Conservation (phyloP, 257 asterid genomes). For the Solanum sitiens region DNA sequence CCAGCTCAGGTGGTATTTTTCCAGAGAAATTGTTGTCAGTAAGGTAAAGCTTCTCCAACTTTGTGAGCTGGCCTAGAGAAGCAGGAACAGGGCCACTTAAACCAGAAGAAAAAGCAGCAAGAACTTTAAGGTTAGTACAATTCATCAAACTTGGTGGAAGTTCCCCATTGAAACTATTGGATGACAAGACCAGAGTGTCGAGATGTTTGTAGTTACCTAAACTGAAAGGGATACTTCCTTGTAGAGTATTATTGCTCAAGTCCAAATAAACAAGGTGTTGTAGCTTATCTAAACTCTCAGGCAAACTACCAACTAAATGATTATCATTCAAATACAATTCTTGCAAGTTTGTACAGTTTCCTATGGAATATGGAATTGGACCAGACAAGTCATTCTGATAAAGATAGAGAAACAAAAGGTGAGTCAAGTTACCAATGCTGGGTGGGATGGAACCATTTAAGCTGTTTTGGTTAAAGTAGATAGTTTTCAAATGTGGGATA, state of each 20-base stretch:
- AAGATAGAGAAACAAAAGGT: conserved; percentile 26
- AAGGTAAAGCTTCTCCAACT: conserved; percentile 41
- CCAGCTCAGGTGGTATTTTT: conserved; percentile 61
- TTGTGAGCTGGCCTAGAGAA: conserved; percentile 45
- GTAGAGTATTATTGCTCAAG: conserved; percentile 38
- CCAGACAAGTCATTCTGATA: conserved; percentile 38
- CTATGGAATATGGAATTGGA: conserved; percentile 54
- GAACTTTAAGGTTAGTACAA: conserved; percentile 30
- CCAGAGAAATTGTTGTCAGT: conserved; percentile 54
- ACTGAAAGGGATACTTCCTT: conserved; percentile 41
- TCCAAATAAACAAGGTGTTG: conserved; percentile 24
- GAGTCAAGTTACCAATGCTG: conserved; percentile 34
- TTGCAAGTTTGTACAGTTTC: conserved; percentile 48
- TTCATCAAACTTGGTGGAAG: conserved; percentile 53
- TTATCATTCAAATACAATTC: conserved; percentile 38
- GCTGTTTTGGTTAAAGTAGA: conserved; percentile 37
- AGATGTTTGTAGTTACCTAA: conserved; percentile 31
- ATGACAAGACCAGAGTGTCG: conserved; percentile 29
- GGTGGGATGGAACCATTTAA: conserved; percentile 61
- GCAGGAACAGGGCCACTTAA: conserved; percentile 64
- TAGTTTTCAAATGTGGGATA: conserved; percentile 26
- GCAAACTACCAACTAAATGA: conserved; percentile 41
- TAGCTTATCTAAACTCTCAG: conserved; percentile 47
- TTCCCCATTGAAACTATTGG: conserved; percentile 45
- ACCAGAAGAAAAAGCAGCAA: conserved; percentile 43